A percentile compares a stretch with the other conserved stretches of the same genome.
phyloP scores from a whole-genome alignment of 768 basidiomycete genomes.

The Tremella yokohamensis region DNA sequence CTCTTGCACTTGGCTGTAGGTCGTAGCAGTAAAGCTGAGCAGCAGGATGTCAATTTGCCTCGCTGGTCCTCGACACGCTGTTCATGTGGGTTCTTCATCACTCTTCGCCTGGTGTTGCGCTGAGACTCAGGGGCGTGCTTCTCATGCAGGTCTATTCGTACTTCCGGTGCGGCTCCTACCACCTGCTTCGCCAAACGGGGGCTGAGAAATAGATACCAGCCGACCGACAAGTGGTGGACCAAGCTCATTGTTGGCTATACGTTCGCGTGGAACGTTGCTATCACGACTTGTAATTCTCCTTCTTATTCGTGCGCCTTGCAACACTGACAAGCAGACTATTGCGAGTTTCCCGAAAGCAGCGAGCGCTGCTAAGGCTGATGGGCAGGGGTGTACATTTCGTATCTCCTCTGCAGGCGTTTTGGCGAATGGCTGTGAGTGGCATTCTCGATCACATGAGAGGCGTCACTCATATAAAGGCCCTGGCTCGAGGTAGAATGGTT shows the following conservation, averaged over 20 bases:
- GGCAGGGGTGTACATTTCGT: constrained; percentile 25
- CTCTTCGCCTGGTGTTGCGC: not conserved
- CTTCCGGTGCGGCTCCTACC: constrained; percentile 14
- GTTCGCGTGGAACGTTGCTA: not conserved
- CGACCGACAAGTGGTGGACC: constrained; percentile 21
- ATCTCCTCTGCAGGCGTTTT: constrained; percentile 31
- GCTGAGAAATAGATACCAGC: constrained; percentile 20
- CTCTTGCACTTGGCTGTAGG: not conserved
- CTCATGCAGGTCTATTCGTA: constrained; percentile 27
- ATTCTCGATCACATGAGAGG: not conserved
- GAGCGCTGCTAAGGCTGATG: constrained; percentile 10
- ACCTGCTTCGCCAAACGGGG: not conserved
- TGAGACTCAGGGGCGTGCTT: constrained; percentile 22
- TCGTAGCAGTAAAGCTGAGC: not conserved
- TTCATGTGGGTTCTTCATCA: constrained; percentile 8
- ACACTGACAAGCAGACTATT: constrained; percentile 2
- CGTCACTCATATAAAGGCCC: not conserved
- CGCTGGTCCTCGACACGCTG: constrained; percentile 27
- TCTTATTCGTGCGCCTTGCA: not conserved
- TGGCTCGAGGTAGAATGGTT: constrained; percentile 6
- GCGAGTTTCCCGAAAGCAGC: no score
- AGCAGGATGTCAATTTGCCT: constrained; percentile 28
- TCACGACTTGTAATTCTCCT: not conserved
- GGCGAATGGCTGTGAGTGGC: constrained; percentile 32
- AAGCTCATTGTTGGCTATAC: constrained; percentile 20